Percentiles rank a stretch among this genome's conserved stretches.
Conservation (phyloP, 2,329 filamentous ascomycete species). For the Cladosporium halotolerans region DNA sequence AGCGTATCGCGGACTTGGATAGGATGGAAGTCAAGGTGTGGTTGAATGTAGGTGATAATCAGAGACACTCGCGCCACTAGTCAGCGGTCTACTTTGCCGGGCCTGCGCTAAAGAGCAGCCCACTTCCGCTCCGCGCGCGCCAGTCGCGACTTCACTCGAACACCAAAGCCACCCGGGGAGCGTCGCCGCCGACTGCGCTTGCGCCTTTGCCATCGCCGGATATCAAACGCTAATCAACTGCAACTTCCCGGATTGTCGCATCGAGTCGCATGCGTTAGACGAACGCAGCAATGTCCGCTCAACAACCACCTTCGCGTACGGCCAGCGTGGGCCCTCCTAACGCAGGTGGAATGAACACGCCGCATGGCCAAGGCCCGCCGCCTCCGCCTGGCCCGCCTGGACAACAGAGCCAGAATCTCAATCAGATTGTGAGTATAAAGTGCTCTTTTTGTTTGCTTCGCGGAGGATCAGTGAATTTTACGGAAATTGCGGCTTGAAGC, state of each 20-base stretch:
- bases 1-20: neutral
- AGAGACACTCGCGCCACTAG: too few relatives aligned
- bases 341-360: constrained; percentile 36
- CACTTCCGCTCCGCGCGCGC: neutral
- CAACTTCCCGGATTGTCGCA: too few relatives aligned
- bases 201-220: too few relatives aligned
- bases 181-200: neutral
- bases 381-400: constrained; percentile 41
- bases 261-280: neutral
- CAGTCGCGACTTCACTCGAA: neutral
- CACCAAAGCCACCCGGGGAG: neutral
- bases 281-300: constrained; percentile 10
- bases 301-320: constrained; percentile 30
- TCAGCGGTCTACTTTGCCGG: neutral
- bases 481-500: too few relatives aligned
- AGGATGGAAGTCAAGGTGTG: too few relatives aligned
- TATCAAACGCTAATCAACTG: too few relatives aligned
- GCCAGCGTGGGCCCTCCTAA: constrained; percentile 30
- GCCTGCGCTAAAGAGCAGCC: neutral
- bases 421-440: constrained; percentile 74
- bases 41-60: too few relatives aligned
- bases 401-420: constrained; percentile 76
- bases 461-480: too few relatives aligned
- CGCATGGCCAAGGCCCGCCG: constrained; percentile 28
- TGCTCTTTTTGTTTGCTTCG: too few relatives aligned